Conservation (phyloP, 257 asterid species). For the Solanum virginianum region DNA sequence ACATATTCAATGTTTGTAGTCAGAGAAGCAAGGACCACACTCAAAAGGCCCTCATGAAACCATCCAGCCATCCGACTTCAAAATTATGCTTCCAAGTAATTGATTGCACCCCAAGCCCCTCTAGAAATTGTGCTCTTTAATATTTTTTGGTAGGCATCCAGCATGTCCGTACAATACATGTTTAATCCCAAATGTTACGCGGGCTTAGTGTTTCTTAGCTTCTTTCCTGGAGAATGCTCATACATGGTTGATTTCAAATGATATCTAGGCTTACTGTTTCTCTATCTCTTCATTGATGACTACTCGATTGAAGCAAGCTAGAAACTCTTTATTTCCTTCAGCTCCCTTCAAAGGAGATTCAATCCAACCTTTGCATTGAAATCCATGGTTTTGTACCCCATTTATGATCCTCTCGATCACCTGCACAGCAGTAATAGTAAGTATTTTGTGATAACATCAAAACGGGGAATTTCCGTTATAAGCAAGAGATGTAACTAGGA, state of each 20-base stretch:
- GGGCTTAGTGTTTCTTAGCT: not conserved
- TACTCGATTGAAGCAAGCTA: slow-evolving; percentile 50
- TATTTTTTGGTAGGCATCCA: not conserved
- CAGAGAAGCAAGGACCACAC: not conserved
- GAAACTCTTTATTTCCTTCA: slow-evolving; percentile 89
- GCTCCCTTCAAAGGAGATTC: slow-evolving; percentile 93
- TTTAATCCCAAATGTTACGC: not conserved
- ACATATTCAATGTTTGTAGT: not conserved
- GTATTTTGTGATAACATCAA: not conserved
- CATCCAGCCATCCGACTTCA: not conserved
- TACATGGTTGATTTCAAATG: not conserved
- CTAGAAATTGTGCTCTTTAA: not conserved
- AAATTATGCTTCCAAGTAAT: not conserved
- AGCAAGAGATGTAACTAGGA: not conserved
- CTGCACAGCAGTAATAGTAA: slow-evolving; percentile 14
- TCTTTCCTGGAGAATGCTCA: not conserved
- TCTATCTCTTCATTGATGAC: not conserved
- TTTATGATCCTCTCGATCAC: slow-evolving; percentile 66
- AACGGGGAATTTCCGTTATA: not conserved
- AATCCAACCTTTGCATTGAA: slow-evolving; percentile 80
- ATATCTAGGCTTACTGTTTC: not conserved
- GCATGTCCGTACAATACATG: not conserved
- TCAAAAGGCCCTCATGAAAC: not conserved
- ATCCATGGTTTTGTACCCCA: slow-evolving; percentile 67
- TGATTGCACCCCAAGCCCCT: not conserved